Evolutionary conservation across 169 alveolate species (phyloP), one percentile per base, ranked within the genome.

Genomic region (Cryptosporidium sp.): DNA sequence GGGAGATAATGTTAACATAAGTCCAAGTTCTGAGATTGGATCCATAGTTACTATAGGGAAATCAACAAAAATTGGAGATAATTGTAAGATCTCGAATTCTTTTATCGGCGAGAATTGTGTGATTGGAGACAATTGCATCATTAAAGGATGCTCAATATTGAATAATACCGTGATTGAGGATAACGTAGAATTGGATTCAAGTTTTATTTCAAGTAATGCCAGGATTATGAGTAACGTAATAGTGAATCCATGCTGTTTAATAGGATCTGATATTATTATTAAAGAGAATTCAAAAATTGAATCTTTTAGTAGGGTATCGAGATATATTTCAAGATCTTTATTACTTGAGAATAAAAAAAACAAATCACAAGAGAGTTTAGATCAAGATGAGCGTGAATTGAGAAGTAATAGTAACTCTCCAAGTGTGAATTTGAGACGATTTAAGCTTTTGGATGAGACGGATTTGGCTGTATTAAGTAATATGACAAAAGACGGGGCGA

Each of bases 101-200:
- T 80, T 80, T 41, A 59, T 80, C 26, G 89, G 89, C 5, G 80
- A 59, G 51, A 65, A 80, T 23, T 80, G 89, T 14, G 37, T 62
- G 8, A 80, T 80, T 23, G 89, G 89, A 12, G 68, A 37, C 7
- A 35, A 80, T 29, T 80, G 89, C 29, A 29, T 52, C 14, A 80
- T 80, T 29, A 59, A 48, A 48, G 89, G 89, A 16, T 80, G 80
- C 18, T 26, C 65, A 21, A 59, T 80, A 41, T 35, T 80, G 18
- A 37, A 65, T 48, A 65, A 65, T 26, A 67, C 70, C 23, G n/a
- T 18, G 0, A 80, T 80, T 80, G 61, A 52, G 29, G 69, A 65
- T 48, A 23, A 80, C 14, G 33, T 70, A 4, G 51, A 41, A 12
- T n/a, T 80, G 48, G 69, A 80, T 23, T 80, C 68, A 26, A 80